Percentiles rank a stretch among this genome's conserved stretches.
These are phyloP conservation scores for Sonneratia alba DNA, from an alignment of 345 rosid species.

Conservation along the genomic window DNA sequence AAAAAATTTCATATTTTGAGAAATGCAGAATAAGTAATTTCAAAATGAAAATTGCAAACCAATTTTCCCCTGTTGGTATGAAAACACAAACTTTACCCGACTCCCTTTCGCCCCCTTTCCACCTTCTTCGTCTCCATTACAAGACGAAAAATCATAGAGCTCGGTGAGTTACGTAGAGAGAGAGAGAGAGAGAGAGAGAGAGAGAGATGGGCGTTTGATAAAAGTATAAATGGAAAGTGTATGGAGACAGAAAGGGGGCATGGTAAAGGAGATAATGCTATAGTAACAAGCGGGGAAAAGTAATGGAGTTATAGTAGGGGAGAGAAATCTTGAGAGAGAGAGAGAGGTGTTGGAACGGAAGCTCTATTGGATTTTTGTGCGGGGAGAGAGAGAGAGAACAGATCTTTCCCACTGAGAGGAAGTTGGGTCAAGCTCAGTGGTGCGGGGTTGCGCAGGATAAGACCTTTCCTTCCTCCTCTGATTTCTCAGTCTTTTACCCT, in stretches of 20 bases:
- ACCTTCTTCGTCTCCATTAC: not conserved
- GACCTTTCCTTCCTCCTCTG: not conserved
- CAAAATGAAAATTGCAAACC: too few relatives aligned
- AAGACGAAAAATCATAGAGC: not conserved
- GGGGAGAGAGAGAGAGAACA: conserved; percentile 1
- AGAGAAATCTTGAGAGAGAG: not conserved
- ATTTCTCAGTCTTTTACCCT: not conserved
- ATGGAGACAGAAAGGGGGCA: not conserved
- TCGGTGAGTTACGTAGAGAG: not conserved
- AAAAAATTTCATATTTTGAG: too few relatives aligned
- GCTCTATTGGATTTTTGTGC: conserved; percentile 22
- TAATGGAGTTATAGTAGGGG: not conserved
- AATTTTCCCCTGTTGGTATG: too few relatives aligned
- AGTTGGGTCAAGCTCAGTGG: not conserved
- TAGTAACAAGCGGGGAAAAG: not conserved
- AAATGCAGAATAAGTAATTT: too few relatives aligned
- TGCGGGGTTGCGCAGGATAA: conserved; percentile 20
- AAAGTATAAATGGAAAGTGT: too few relatives aligned
- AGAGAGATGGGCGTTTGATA: not conserved
- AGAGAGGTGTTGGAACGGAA: conserved; percentile 2
- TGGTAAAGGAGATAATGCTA: not conserved
- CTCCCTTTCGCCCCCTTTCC: not conserved
- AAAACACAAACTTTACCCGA: not conserved
- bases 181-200: conserved; percentile 16
- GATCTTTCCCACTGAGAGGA: conserved; percentile 23